Percentiles rank a stretch among this genome's conserved stretches.
Conservation (phyloP, 352 stramenopile species). For the Blastocystis sp. region DNA sequence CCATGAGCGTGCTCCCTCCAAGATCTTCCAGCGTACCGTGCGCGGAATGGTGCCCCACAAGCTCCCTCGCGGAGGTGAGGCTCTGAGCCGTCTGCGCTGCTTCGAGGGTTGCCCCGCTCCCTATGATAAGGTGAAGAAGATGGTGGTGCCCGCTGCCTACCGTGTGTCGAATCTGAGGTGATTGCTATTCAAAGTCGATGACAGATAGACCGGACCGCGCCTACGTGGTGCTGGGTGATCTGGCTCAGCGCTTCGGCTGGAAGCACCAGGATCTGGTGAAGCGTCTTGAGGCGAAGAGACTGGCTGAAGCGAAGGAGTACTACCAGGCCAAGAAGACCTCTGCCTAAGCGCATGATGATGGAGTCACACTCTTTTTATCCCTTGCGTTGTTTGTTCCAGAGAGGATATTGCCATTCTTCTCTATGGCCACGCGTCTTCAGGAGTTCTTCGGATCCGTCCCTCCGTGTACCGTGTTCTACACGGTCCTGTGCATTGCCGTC, state of each 20-base stretch:
- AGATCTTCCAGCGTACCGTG: no score
- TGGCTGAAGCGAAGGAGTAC: constrained; percentile 53
- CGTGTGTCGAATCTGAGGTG: no score
- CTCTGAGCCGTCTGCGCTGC: no score
- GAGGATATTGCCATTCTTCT: constrained; percentile 11
- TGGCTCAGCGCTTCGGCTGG: no score
- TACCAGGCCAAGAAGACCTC: constrained; percentile 66
- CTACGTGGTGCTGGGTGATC: background rate
- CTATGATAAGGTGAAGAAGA: constrained; percentile 11
- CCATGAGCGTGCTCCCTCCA: no score
- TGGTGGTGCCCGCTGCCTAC: no score
- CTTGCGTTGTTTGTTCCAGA: constrained; percentile 5
- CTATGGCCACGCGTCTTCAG: constrained; percentile 50
- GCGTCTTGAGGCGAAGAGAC: background rate
- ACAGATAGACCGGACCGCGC: constrained; percentile 1
- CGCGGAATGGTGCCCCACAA: no score
- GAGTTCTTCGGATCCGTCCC: constrained; percentile 29
- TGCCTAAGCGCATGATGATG: constrained; percentile 35
- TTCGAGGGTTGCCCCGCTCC: no score
- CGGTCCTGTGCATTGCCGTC: constrained; percentile 34
- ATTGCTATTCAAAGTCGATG: no score
- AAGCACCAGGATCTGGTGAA: no score
- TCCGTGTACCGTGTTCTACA: constrained; percentile 56
- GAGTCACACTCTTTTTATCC: constrained; percentile 53
- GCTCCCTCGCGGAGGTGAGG: no score